phyloP scores from a whole-genome alignment of 2,329 filamentous ascomycete genomes.

The Aphanoascus verrucosus region DNA sequence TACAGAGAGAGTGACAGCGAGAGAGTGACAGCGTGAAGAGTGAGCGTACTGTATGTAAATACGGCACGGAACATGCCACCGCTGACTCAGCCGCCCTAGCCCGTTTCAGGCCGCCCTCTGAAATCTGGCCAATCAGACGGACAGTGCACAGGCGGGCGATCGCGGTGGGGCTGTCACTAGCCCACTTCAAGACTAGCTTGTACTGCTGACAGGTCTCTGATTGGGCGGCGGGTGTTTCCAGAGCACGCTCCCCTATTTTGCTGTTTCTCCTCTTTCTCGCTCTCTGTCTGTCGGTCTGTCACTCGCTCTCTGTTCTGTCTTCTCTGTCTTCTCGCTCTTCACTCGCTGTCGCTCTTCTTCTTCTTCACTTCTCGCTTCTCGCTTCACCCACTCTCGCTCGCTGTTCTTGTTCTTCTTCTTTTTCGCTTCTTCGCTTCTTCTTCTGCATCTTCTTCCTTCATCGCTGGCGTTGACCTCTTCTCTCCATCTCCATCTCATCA shows the following conservation, averaged over 20 bases:
- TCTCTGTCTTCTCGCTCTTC: neutral
- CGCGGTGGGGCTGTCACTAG: neutral
- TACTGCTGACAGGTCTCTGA: neutral
- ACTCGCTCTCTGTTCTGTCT: neutral
- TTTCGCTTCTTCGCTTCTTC: neutral
- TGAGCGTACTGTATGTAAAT: neutral
- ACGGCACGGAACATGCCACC: neutral
- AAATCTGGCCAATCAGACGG: slow-evolving; percentile 1
- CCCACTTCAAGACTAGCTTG: neutral
- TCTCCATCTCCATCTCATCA: neutral
- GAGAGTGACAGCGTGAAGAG: neutral
- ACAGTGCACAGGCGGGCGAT: neutral
- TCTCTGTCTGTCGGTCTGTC: neutral
- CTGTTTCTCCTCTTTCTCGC: neutral
- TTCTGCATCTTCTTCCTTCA: slow-evolving; percentile 1
- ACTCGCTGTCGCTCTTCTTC: neutral
- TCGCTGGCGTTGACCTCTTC: slow-evolving; percentile 6
- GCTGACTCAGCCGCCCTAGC: slow-evolving; percentile 3
- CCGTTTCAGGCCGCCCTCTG: neutral
- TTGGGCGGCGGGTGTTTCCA: neutral
- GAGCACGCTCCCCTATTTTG: neutral
- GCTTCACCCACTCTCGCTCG: neutral
- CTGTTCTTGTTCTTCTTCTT: neutral
- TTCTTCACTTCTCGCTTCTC: neutral
- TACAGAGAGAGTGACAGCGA: neutral